A percentile compares a stretch with the other conserved stretches of the same genome.
Evolutionary conservation across 768 basidiomycete genomes (phyloP).

Genomic region (Tulasnella sp.): DNA sequence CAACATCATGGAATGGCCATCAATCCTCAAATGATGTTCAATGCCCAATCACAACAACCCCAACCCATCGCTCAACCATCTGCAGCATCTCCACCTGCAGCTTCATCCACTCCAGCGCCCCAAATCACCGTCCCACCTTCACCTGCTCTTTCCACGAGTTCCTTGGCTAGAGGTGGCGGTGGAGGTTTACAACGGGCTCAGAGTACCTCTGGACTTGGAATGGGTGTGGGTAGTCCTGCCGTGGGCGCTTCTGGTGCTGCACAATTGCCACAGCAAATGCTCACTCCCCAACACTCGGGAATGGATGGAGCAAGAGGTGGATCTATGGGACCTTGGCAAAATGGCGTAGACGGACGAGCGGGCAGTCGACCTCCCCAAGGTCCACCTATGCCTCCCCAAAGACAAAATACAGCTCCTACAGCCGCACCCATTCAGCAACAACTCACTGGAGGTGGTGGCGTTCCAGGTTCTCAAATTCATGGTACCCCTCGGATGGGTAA

Average conservation of each 20-base stretch:
- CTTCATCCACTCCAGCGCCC: not conserved
- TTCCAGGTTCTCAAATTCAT: too few relatives aligned
- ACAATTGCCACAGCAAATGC: too few relatives aligned
- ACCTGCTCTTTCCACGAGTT: slow-evolving; percentile 9
- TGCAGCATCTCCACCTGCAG: not conserved
- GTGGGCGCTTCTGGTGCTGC: not conserved
- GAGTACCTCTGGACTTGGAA: not conserved
- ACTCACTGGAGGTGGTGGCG: too few relatives aligned
- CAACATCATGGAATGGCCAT: not conserved
- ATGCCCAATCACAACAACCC: not conserved
- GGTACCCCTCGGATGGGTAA: too few relatives aligned
- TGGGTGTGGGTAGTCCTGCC: not conserved
- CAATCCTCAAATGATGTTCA: not conserved
- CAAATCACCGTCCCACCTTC: slow-evolving; percentile 10
- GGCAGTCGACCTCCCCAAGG: too few relatives aligned
- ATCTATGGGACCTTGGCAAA: too few relatives aligned
- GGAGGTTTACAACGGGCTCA: not conserved
- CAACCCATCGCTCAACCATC: not conserved
- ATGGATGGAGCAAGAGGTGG: too few relatives aligned
- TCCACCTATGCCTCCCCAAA: too few relatives aligned
- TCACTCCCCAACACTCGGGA: too few relatives aligned
- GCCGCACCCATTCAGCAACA: too few relatives aligned
- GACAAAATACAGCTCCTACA: too few relatives aligned
- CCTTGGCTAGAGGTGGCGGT: not conserved
- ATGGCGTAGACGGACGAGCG: too few relatives aligned